Conservation (phyloP, 1,284 basidiomycete genomes). For the Rhizopogon hawkerae region DNA sequence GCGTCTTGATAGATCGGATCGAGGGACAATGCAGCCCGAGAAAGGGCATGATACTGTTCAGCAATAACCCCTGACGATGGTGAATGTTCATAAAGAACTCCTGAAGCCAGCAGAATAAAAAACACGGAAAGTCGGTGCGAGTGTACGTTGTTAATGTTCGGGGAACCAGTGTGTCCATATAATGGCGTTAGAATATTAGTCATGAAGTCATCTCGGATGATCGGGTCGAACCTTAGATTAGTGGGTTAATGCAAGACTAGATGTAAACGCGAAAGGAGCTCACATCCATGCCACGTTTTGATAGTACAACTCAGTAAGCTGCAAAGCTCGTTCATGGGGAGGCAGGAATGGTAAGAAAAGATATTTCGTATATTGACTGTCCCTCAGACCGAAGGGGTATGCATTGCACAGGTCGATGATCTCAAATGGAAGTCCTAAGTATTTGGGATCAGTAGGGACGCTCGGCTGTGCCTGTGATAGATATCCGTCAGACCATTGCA, state of each 20-base stretch:
- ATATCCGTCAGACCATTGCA: neutral
- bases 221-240: slow-evolving; percentile 34
- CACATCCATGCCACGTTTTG: slow-evolving; percentile 41
- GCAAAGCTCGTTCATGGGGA: slow-evolving; percentile 29
- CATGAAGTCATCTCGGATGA: slow-evolving; percentile 33
- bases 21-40: slow-evolving; percentile 39
- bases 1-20: slow-evolving; percentile 36
- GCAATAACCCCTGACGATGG: slow-evolving; percentile 23
- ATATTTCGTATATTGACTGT: slow-evolving; percentile 29
- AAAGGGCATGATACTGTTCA: slow-evolving; percentile 36
- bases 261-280: slow-evolving; percentile 14
- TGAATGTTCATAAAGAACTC: slow-evolving; percentile 33
- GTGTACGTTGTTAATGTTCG: slow-evolving; percentile 31
- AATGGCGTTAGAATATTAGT: slow-evolving; percentile 32
- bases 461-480: slow-evolving; percentile 7
- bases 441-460: slow-evolving; percentile 14
- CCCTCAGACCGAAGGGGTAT: slow-evolving; percentile 41
- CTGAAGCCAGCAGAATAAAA: slow-evolving; percentile 40
- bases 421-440: slow-evolving; percentile 33
- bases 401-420: slow-evolving; percentile 38
- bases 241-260: neutral
- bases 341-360: slow-evolving; percentile 37
- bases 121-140: slow-evolving; percentile 42
- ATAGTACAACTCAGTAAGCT: slow-evolving; percentile 36
- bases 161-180: slow-evolving; percentile 28